Conservation (phyloP, 805 yeast genomes). For the Kluyveromyces starmeri region DNA sequence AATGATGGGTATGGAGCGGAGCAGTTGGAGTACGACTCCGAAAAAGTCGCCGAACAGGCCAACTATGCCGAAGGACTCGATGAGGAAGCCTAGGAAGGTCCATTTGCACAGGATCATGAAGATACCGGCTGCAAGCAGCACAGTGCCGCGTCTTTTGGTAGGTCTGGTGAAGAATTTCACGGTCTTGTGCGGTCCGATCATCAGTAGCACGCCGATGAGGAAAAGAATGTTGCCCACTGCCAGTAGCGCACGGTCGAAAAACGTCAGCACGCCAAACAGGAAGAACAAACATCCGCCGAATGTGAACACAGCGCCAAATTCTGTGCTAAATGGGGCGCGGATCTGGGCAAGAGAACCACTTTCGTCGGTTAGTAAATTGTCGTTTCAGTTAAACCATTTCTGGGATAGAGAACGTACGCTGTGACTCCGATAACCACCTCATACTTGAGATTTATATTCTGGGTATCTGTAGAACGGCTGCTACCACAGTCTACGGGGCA, state of each 20-base stretch:
- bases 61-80: conserved; percentile 84
- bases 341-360: too few species aligned
- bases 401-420: conserved; percentile 44
- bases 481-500: too few species aligned
- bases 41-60: conserved; percentile 91
- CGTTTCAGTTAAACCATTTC: too few species aligned
- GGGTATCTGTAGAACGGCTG: too few species aligned
- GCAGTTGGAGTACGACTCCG: conserved; percentile 76
- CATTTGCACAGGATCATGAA: conserved; percentile 62
- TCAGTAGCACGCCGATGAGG: conserved; percentile 70
- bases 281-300: conserved; percentile 74
- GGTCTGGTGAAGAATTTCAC: conserved; percentile 78
- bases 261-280: conserved; percentile 70
- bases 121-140: conserved; percentile 72
- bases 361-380: too few species aligned
- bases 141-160: conserved; percentile 74
- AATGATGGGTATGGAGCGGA: conserved; percentile 78
- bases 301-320: conserved; percentile 87
- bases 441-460: too few species aligned
- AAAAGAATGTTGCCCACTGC: conserved; percentile 83
- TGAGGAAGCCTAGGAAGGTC: conserved; percentile 74
- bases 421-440: conserved; percentile 72
- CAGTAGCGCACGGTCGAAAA: conserved; percentile 80
- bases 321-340: conserved; percentile 29
- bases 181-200: conserved; percentile 84